phyloP scores from a whole-genome alignment of 257 asterid species.

The Capsicum chinense region DNA sequence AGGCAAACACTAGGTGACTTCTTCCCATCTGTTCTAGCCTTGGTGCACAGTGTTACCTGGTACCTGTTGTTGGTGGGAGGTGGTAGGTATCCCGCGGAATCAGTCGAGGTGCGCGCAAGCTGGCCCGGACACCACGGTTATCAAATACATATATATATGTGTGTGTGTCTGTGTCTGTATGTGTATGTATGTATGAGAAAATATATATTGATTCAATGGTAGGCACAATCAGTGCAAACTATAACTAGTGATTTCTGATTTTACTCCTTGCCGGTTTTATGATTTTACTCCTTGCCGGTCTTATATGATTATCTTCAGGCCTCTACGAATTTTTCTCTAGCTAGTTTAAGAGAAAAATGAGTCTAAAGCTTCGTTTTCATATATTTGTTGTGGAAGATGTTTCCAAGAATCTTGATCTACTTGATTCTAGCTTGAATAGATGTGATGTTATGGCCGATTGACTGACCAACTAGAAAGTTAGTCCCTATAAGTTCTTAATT shows the following conservation, averaged over 20 bases:
- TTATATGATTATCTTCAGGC: conserved; percentile 19
- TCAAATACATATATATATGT: too few relatives aligned
- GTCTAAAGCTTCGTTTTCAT: not conserved
- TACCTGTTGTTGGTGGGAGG: too few relatives aligned
- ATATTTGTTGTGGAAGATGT: not conserved
- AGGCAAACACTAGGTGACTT: too few relatives aligned
- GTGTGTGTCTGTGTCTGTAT: too few relatives aligned
- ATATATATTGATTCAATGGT: not conserved
- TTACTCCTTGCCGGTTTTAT: not conserved
- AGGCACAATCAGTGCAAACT: not conserved
- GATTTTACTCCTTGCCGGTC: not conserved
- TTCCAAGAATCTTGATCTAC: conserved; percentile 17
- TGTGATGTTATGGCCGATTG: not conserved
- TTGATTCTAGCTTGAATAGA: conserved; percentile 15
- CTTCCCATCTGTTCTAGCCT: too few relatives aligned
- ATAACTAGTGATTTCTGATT: conserved; percentile 7
- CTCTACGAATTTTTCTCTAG: conserved; percentile 15
- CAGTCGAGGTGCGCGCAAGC: too few relatives aligned
- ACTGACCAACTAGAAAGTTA: conserved; percentile 14
- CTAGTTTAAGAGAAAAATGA: conserved; percentile 19
- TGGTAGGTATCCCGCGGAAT: too few relatives aligned
- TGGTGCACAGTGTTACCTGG: too few relatives aligned
- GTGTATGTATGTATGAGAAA: too few relatives aligned
- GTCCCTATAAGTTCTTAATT: conserved; percentile 1
- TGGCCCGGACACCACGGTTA: too few relatives aligned